Evolutionary conservation across 1,139 yeast genomes (phyloP).

Genomic region (Hanseniaspora uvarum): DNA sequence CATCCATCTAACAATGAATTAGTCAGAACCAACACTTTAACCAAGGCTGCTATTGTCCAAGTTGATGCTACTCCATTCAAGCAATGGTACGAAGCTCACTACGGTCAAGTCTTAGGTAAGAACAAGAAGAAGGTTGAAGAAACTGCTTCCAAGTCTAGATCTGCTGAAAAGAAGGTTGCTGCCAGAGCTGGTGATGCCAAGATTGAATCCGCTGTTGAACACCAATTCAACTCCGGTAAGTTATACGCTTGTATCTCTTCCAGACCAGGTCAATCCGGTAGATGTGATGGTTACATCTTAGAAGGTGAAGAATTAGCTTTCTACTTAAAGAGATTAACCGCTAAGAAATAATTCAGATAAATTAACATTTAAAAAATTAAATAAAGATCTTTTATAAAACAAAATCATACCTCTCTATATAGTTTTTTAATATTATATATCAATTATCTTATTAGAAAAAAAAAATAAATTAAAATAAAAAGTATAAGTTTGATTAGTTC

Average conservation of each 20-base stretch:
- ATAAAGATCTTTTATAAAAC: constrained; percentile 5
- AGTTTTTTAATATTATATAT: not conserved
- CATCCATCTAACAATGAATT: constrained; percentile 99
- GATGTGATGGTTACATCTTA: constrained; percentile 99
- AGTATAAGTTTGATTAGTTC: not conserved
- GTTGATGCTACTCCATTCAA: constrained; percentile 99
- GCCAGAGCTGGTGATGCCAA: constrained; percentile 76
- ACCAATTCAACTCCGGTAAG: constrained; percentile 98
- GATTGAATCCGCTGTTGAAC: constrained; percentile 81
- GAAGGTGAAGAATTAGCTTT: constrained; percentile 99
- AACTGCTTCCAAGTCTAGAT: constrained; percentile 59
- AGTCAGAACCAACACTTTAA: constrained; percentile 98
- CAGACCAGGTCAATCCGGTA: constrained; percentile 99
- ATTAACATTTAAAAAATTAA: not conserved
- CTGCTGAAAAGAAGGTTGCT: constrained; percentile 84
- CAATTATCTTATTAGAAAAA: not conserved
- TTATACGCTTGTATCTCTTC: constrained; percentile 97
- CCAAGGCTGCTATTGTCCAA: constrained; percentile 98
- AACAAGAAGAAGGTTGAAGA: constrained; percentile 39
- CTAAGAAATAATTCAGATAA: constrained; percentile 69
- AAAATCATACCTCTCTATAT: not conserved
- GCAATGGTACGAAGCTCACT: constrained; percentile 98
- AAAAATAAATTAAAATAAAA: constrained; percentile 1
- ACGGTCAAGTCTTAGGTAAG: constrained; percentile 91
- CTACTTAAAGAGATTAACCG: constrained; percentile 99